Base-by-base conservation (phyloP, 495 filamentous ascomycete genomes). In the Immersiella caudata region DNA sequence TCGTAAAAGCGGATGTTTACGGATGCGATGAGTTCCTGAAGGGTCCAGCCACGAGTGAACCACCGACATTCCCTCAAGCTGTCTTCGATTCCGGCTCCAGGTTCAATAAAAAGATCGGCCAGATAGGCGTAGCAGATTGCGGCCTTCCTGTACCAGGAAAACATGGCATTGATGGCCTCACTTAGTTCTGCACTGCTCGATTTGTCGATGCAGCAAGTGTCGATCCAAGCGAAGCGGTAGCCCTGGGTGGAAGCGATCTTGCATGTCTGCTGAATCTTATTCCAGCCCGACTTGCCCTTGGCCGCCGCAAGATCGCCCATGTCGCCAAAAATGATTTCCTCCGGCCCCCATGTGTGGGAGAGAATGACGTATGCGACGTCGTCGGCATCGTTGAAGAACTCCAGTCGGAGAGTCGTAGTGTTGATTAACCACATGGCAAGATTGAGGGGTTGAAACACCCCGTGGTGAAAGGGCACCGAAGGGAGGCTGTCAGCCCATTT, bases 181-280 rank as follows among this genome's bases (percentile, higher is more conserved):
- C 33, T 46, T 9, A 62, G 59, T 8, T 62, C 59, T 14, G 59
- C 59, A 26, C 57, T 59, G 57, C 26, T 33, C 0, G 57, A 21
- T 21, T 59, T 59, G 57, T 59, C 57, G 57, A 62, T 62, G 59
- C 59, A 60, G 58, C 58, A 60, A 29, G 58, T 60, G 8, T 60
- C 58, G 29, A 60, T 29, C 58, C 58, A 60, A 1, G 20, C 58
- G 20, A 29, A 20, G n/a, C 11, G 16, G 8, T 29, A 9, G 1
- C 5, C 2, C 0, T 24, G 14, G 0, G 58, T 11, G 7, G 6
- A 9, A 21, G 58, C 58, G 7, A 60, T 16, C 4, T 60, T 21
- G 29, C 58, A 60, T 6, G 29, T 60, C 27, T 12, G 29, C 35
- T 60, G 0, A n/a, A 60, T 40, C 29, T 60, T 60, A 33, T 33